These are phyloP conservation scores for Narthecium ossifragum DNA, from an alignment of 106 monocot species.

Conservation along the genomic window DNA sequence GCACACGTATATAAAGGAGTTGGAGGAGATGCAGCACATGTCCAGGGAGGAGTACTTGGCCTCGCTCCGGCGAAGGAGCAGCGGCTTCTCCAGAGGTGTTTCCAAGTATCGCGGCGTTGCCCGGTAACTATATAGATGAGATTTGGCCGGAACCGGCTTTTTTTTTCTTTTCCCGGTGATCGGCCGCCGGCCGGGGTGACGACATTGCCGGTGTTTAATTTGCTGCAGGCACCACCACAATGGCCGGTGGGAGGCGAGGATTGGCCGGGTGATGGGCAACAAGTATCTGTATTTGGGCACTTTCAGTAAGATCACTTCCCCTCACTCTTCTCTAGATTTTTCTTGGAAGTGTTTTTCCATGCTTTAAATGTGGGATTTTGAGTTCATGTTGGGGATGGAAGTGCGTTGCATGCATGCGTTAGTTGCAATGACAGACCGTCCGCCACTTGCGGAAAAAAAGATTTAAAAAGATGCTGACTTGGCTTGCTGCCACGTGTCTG, in stretches of 20 bases:
- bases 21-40: conserved; percentile 28
- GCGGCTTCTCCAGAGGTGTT: conserved; percentile 82
- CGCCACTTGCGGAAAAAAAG: too few relatives aligned
- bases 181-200: too few relatives aligned
- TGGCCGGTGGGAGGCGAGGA: conserved; percentile 74
- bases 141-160: neutral
- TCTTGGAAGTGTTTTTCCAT: too few relatives aligned
- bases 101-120: conserved; percentile 95
- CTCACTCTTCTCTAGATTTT: too few relatives aligned
- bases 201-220: too few relatives aligned
- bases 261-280: conserved; percentile 56
- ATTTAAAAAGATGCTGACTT: too few relatives aligned
- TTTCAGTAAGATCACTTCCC: conserved; percentile 29
- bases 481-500: too few relatives aligned
- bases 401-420: too few relatives aligned
- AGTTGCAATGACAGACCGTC: too few relatives aligned
- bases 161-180: neutral
- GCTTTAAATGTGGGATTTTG: too few relatives aligned
- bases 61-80: conserved; percentile 74
- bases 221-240: conserved; percentile 62
- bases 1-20: conserved; percentile 23
- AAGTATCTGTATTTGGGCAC: conserved; percentile 77
- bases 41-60: conserved; percentile 47
- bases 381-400: too few relatives aligned
- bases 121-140: conserved; percentile 25